Evolutionary conservation across 2,329 filamentous ascomycete species (phyloP), one percentile per base, ranked within the genome.

Genomic region (Trichoderma atrobrunneum): DNA sequence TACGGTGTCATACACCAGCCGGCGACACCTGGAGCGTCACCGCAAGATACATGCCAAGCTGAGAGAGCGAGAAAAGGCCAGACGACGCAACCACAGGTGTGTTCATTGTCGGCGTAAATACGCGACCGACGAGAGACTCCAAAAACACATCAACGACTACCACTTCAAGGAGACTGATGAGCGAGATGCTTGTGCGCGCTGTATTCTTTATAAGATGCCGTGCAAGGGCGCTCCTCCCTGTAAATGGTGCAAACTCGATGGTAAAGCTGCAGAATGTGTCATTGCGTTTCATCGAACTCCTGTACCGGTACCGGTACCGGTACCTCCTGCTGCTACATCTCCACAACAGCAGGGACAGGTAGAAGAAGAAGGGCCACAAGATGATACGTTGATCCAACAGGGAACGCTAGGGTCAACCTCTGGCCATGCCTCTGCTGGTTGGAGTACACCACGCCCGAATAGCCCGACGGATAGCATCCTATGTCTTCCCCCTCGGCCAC

Each of bases 11-110:
- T 71, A 43, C 26, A 26, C 28, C 51, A 76, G 76, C 0, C 78
- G 76, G 1, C 77, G 76, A 51, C 77, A 79, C 56, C 73, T 78
- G 8, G 74, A 77, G n/a, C 76, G 78, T 4, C 78, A 80, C 69
- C 75, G 74, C 28, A 73, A 75, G 26, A 78, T 78, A 2, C 78
- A 80, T 67, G 60, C 34, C 75, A 73, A 0, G 65, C n/a, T 10
- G 30, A 60, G 30, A 34, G 24, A 30, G 8, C 24, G 34, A 63
- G 60, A 14, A 16, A 28, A 12, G 14, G 8, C 16, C 8, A 34
- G 34, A 63, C 36, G 36, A 11, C 11, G 18, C 30, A 12, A 16
- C 16, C 16, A 78, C 7, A 70, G 74, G 14, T 79, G 78, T 43
- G 62, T 62, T 6, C 67, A 74, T 26, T 79, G 78, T 54, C 72